Evolutionary conservation across 2,329 filamentous ascomycete species (phyloP).

Genomic region (Aspergillus phoenicis): DNA sequence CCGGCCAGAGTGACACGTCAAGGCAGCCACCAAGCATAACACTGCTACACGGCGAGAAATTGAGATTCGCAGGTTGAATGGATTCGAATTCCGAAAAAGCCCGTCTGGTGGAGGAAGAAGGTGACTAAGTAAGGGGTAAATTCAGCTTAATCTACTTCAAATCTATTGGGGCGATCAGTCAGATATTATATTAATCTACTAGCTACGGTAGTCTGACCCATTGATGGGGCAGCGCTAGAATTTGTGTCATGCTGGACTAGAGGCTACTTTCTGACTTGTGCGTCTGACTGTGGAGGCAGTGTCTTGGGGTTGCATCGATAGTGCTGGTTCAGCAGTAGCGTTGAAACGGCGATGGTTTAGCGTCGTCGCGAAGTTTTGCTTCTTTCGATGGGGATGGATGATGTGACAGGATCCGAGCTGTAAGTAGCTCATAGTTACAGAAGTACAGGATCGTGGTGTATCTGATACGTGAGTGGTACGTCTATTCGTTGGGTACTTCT

Average conservation of each 20-base stretch:
- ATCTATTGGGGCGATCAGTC: neutral
- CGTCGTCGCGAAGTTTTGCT: neutral
- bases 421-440: too few species aligned
- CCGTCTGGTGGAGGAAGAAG: neutral
- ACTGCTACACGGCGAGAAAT: too few species aligned
- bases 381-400: neutral
- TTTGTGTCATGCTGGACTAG: too few species aligned
- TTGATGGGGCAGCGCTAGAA: neutral
- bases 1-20: too few species aligned
- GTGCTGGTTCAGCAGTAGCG: neutral
- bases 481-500: too few species aligned
- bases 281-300: too few species aligned
- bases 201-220: neutral
- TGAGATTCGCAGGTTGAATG: neutral
- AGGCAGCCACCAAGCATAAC: too few species aligned
- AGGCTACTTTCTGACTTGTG: too few species aligned
- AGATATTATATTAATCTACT: neutral
- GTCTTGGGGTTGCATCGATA: neutral
- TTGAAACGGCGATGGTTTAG: neutral
- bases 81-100: neutral
- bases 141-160: neutral
- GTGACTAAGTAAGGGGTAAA: neutral
- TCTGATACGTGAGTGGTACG: too few species aligned
- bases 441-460: too few species aligned
- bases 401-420: neutral